These are phyloP conservation scores for Starmerella asiatica DNA, from an alignment of 805 yeast genomes.

Conservation along the genomic window DNA sequence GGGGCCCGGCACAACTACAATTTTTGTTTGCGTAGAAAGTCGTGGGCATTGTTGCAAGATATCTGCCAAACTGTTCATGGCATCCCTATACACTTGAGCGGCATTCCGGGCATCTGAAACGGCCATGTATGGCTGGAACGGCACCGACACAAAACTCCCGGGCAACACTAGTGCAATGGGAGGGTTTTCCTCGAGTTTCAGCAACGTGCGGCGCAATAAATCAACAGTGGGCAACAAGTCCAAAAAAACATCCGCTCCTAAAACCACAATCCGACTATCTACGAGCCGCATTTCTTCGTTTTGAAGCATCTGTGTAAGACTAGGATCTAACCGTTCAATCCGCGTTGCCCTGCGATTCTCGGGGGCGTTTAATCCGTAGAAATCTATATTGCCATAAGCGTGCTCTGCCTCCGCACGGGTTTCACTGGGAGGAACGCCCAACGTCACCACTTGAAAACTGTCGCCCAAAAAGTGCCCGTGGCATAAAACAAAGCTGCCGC, in stretches of 20 bases:
- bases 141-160: slow-evolving; percentile 65
- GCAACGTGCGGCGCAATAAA: slow-evolving; percentile 52
- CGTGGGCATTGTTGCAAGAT: slow-evolving; percentile 47
- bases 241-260: slow-evolving; percentile 64
- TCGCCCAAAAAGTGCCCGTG: slow-evolving; percentile 64
- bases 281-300: slow-evolving; percentile 38
- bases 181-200: slow-evolving; percentile 37
- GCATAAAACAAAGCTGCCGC: slow-evolving; percentile 65
- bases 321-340: slow-evolving; percentile 43
- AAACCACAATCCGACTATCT: slow-evolving; percentile 47
- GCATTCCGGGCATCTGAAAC: slow-evolving; percentile 30
- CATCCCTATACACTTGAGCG: slow-evolving; percentile 37
- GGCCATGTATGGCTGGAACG: slow-evolving; percentile 37
- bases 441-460: slow-evolving; percentile 56
- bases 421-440: slow-evolving; percentile 86
- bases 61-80: slow-evolving; percentile 62
- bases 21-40: slow-evolving; percentile 39
- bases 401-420: slow-evolving; percentile 51
- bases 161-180: slow-evolving; percentile 64
- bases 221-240: slow-evolving; percentile 47
- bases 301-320: slow-evolving; percentile 40
- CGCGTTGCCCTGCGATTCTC: slow-evolving; percentile 19
- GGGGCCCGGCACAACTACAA: slow-evolving; percentile 73
- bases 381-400: slow-evolving; percentile 67
- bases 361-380: slow-evolving; percentile 36